Evolutionary conservation across 2,329 filamentous ascomycete genomes (phyloP), one percentile per base, ranked within the genome.

Genomic region (Nectriaceae sp.): DNA sequence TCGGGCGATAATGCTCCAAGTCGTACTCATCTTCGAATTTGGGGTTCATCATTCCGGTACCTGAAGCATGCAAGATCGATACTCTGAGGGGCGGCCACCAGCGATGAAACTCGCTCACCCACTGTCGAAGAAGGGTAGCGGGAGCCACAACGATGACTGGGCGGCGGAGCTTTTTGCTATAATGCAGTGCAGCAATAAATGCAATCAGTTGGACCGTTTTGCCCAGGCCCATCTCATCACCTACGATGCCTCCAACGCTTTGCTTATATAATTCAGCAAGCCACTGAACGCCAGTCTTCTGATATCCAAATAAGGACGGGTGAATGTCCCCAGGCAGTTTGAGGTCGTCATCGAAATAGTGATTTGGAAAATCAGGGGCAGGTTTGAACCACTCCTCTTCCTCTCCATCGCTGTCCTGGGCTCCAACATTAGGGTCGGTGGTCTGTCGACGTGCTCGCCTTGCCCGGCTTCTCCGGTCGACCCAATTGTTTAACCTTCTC

Each of bases 1-100:
- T 47, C 3, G 68, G 67, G 56, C 62, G 66, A 38, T 60, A 69
- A 58, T 70, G 60, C 5, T 80, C 75, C 56, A 78, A 71, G 36
- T 78, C 74, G 46, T 77, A 75, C 15, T 75, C 70, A 58, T 82
- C 70, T 68, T 84, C 72, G 63, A 83, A 67, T 69, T 85, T 72
- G n/a, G 95, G 76, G 56, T 96, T 91, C 44, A 97, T 75, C 93
- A 99, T 97, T 16, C 94, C 95, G 66, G 91, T 97, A 3, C 94
- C 94, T 4, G 94, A 97, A 1, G 90, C 90, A 66, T 99, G 94
- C 41, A 99, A 69, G 53, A 99, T 97, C 0, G 92, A 96, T 4
- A 99, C 94, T 36, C 95, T 83, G 24, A 99, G 76, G n/a, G 94
- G 87, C n/a, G 94, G 94, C 95, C 95, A 99, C 95, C 95, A 99